A percentile compares a stretch with the other conserved stretches of the same genome.
Evolutionary conservation across 805 yeast species (phyloP).

Genomic region (Sungouiozyma intestinalis): DNA sequence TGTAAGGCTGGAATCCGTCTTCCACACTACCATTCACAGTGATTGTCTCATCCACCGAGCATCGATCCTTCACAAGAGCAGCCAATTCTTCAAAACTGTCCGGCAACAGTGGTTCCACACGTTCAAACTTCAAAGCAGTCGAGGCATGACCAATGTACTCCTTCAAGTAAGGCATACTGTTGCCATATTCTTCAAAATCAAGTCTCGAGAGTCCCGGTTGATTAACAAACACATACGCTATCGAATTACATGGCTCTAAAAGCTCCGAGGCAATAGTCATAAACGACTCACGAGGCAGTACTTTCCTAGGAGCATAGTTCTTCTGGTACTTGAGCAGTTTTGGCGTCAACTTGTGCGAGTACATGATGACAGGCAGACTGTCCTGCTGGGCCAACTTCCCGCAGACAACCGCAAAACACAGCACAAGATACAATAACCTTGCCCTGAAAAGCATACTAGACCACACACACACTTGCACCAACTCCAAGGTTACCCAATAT

Average conservation of each 20-base stretch:
- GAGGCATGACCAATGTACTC: constrained; percentile 47
- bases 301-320: constrained; percentile 8
- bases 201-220: constrained; percentile 42
- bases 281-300: constrained; percentile 21
- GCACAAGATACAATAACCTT: background rate
- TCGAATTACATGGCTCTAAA: constrained; percentile 37
- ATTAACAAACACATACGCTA: constrained; percentile 46
- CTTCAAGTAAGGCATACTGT: constrained; percentile 39
- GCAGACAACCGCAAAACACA: background rate
- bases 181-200: constrained; percentile 36
- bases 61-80: constrained; percentile 11
- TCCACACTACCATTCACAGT: constrained; percentile 27
- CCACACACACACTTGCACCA: background rate
- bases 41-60: constrained; percentile 17
- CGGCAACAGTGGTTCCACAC: constrained; percentile 26
- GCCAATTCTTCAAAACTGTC: constrained; percentile 14
- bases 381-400: constrained; percentile 3
- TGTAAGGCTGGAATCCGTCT: constrained; percentile 44
- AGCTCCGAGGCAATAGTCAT: constrained; percentile 24
- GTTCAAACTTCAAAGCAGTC: constrained; percentile 49
- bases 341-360: constrained; percentile 16
- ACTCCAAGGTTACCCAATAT: too few relatives aligned
- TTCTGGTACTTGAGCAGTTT: constrained; percentile 15
- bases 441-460: too few relatives aligned
- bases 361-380: constrained; percentile 12